phyloP scores from a whole-genome alignment of 805 yeast species.

The Kuraishia ogatae region DNA sequence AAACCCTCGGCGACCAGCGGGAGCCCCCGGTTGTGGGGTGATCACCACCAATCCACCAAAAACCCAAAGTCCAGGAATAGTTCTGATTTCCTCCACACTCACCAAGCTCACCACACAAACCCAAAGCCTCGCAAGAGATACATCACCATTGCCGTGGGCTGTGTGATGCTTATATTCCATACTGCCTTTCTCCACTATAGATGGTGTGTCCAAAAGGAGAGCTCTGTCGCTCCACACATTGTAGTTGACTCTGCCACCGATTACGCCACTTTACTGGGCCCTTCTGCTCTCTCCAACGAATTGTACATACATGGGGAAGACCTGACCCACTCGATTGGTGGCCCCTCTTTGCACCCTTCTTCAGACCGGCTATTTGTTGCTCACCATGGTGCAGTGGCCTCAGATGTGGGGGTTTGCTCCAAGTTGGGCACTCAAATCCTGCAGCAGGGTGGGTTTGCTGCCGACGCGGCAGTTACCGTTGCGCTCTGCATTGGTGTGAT shows the following conservation, averaged over 20 bases:
- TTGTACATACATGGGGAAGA: neutral
- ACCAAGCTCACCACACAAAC: neutral
- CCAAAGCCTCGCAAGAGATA: neutral
- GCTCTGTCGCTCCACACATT: too few species aligned
- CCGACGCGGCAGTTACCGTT: constrained; percentile 87
- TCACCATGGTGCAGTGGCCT: constrained; percentile 51
- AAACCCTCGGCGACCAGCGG: neutral
- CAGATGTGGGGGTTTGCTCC: constrained; percentile 59
- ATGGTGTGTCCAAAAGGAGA: neutral
- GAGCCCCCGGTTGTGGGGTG: neutral
- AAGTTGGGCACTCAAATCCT: constrained; percentile 51
- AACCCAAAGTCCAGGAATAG: too few species aligned
- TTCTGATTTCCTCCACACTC: too few species aligned
- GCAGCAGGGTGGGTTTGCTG: constrained; percentile 65
- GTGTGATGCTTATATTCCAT: neutral
- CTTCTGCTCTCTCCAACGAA: neutral
- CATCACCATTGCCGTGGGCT: neutral
- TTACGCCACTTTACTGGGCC: neutral
- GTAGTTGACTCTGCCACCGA: too few species aligned
- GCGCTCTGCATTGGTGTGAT: constrained; percentile 83
- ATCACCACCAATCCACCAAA: neutral
- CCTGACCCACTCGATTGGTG: constrained; percentile 9
- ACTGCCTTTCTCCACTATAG: neutral
- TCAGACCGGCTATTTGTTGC: constrained; percentile 30
- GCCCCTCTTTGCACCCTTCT: constrained; percentile 37